A percentile compares a stretch with the other conserved stretches of the same genome.
Evolutionary conservation across 495 filamentous ascomycete genomes (phyloP).

Genomic region (Sabuloglossum arenarium): DNA sequence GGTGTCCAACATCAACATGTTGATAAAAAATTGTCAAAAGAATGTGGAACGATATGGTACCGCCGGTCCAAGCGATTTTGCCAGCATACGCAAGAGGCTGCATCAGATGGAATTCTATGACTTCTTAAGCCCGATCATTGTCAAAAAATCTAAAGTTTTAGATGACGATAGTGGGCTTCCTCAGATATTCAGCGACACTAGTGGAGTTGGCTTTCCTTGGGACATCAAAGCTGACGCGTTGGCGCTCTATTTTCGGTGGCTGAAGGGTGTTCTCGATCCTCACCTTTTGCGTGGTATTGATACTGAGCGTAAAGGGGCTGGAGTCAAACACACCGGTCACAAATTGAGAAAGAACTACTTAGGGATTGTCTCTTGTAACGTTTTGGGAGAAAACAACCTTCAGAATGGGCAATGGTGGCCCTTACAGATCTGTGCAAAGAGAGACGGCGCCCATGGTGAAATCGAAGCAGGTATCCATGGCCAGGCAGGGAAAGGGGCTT

Average conservation of each 20-base stretch:
- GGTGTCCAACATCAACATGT: constrained; percentile 1
- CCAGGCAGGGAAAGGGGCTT: constrained; percentile 15
- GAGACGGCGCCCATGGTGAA: constrained; percentile 36
- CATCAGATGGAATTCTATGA: constrained; percentile 17
- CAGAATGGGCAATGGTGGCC: constrained; percentile 38
- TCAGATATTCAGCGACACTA: constrained; percentile 14
- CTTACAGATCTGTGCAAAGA: constrained; percentile 24
- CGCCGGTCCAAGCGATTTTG: background rate
- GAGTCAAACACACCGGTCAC: constrained; percentile 6
- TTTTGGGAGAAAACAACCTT: constrained; percentile 25
- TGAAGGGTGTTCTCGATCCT: constrained; percentile 18
- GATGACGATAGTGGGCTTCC: constrained; percentile 17
- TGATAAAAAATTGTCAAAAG: constrained; percentile 3
- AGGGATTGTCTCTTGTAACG: constrained; percentile 11
- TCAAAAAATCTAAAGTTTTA: constrained; percentile 20
- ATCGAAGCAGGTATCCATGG: constrained; percentile 29
- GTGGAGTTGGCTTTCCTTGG: constrained; percentile 14
- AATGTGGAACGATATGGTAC: background rate
- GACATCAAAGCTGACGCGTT: constrained; percentile 24
- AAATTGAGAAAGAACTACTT: constrained; percentile 14
- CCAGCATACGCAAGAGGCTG: constrained; percentile 10
- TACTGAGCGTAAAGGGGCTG: constrained; percentile 4
- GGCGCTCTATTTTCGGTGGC: constrained; percentile 22
- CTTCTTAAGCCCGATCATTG: constrained; percentile 10
- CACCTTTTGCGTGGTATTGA: constrained; percentile 28